phyloP scores from a whole-genome alignment of 139 green algal genomes.

The Edaphochlamys debaryana region DNA sequence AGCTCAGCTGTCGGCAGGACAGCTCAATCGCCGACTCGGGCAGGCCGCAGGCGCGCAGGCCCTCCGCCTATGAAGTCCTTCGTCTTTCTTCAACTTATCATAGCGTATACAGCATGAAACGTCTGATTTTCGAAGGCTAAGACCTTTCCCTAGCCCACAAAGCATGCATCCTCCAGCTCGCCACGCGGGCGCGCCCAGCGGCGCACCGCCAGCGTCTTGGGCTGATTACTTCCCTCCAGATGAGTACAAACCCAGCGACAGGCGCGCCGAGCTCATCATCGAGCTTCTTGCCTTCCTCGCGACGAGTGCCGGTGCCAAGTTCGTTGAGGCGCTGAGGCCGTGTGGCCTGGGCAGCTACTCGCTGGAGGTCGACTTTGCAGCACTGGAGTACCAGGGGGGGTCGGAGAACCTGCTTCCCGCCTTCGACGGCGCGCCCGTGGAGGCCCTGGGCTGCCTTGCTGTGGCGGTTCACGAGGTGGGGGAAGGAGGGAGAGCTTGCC shows the following conservation, averaged over 20 bases:
- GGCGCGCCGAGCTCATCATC: not conserved
- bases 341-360: not conserved
- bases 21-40: too few relatives aligned
- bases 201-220: not conserved
- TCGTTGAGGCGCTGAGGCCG: slow-evolving; percentile 3
- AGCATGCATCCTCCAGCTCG: too few relatives aligned
- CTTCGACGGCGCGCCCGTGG: slow-evolving; percentile 62
- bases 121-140: too few relatives aligned
- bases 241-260: not conserved
- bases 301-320: not conserved
- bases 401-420: slow-evolving; percentile 65
- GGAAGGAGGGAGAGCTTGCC: too few relatives aligned
- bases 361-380: slow-evolving; percentile 52
- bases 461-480: slow-evolving; percentile 67
- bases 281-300: slow-evolving; percentile 16
- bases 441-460: slow-evolving; percentile 68
- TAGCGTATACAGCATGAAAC: too few relatives aligned
- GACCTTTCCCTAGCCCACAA: too few relatives aligned
- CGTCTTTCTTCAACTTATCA: too few relatives aligned
- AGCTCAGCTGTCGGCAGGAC: too few relatives aligned
- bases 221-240: slow-evolving; percentile 5
- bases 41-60: too few relatives aligned
- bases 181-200: too few relatives aligned
- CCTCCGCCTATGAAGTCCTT: too few relatives aligned
- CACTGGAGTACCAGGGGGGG: slow-evolving; percentile 34